Evolutionary conservation across 2,329 filamentous ascomycete genomes (phyloP).

Genomic region (Zarea fungicola): DNA sequence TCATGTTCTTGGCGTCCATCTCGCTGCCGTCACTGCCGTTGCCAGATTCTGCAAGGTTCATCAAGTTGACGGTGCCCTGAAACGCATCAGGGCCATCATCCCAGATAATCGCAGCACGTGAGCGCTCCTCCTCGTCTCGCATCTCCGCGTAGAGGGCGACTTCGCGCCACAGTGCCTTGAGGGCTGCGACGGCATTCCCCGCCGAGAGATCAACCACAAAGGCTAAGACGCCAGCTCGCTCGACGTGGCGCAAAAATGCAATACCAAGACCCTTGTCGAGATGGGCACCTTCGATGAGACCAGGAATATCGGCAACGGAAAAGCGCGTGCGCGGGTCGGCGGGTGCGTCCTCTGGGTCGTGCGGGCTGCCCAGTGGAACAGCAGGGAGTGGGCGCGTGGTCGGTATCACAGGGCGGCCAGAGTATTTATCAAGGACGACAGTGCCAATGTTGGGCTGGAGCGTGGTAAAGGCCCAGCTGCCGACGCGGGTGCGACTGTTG

Average conservation of each 20-base stretch:
- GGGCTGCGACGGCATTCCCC: slow-evolving; percentile 70
- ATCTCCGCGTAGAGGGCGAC: slow-evolving; percentile 80
- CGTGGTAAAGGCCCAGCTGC: slow-evolving; percentile 96
- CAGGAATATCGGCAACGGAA: slow-evolving; percentile 93
- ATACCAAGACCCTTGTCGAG: slow-evolving; percentile 86
- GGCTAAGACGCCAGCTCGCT: slow-evolving; percentile 85
- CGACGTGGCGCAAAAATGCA: slow-evolving; percentile 88
- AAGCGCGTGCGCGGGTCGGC: slow-evolving; percentile 67
- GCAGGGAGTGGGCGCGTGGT: slow-evolving; percentile 23
- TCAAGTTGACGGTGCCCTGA: slow-evolving; percentile 9
- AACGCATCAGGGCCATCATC: slow-evolving; percentile 44
- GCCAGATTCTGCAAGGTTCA: slow-evolving; percentile 18
- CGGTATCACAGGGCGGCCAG: slow-evolving; percentile 59
- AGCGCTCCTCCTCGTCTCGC: slow-evolving; percentile 66
- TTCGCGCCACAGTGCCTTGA: slow-evolving; percentile 84
- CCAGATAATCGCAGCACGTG: slow-evolving; percentile 54
- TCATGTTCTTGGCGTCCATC: neutral
- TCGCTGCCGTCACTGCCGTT: slow-evolving; percentile 2
- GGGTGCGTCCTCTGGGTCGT: slow-evolving; percentile 31
- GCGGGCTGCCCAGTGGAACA: slow-evolving; percentile 29
- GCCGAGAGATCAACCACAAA: slow-evolving; percentile 86
- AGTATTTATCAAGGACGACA: slow-evolving; percentile 83
- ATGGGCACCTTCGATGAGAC: slow-evolving; percentile 87
- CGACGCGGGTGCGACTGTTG: slow-evolving; percentile 82
- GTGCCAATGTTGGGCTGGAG: slow-evolving; percentile 93